phyloP scores from a whole-genome alignment of 2,329 filamentous ascomycete genomes.

The Moelleriella libera region DNA sequence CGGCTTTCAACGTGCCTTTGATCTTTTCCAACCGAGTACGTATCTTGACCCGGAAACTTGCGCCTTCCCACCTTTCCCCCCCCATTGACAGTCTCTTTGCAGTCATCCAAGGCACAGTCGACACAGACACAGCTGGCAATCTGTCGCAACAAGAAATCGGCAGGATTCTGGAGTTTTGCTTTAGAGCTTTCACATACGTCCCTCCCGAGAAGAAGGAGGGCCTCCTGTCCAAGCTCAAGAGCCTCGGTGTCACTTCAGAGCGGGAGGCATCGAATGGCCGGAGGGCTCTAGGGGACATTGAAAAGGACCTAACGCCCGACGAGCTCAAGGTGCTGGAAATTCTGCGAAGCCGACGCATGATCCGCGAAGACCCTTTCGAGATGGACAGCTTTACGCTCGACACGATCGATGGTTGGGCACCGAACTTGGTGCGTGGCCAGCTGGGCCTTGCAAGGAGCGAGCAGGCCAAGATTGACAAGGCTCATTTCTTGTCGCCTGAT shows the following conservation, averaged over 20 bases:
- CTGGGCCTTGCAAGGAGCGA: conserved; percentile 3
- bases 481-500: conserved; percentile 1
- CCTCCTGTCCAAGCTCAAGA: conserved; percentile 7
- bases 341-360: conserved; percentile 5
- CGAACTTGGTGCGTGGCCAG: conserved; percentile 4
- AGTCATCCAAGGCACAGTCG: conserved; percentile 24
- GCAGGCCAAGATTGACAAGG: conserved; percentile 1
- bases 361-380: conserved; percentile 7
- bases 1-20: conserved; percentile 27
- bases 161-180: conserved; percentile 18
- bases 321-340: conserved; percentile 4
- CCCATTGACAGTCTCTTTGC: background rate
- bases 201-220: conserved; percentile 4
- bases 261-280: background rate
- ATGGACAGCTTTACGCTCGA: conserved; percentile 7
- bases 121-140: conserved; percentile 11
- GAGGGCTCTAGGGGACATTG: background rate
- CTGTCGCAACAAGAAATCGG: conserved; percentile 15
- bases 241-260: background rate
- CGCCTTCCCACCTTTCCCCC: too few species aligned
- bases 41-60: background rate
- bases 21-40: conserved; percentile 23
- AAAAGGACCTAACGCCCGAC: conserved; percentile 4
- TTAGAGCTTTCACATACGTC: conserved; percentile 14
- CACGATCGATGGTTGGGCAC: conserved; percentile 6